These are phyloP conservation scores for Apocynum venetum DNA, from an alignment of 257 asterid genomes.

Conservation along the genomic window DNA sequence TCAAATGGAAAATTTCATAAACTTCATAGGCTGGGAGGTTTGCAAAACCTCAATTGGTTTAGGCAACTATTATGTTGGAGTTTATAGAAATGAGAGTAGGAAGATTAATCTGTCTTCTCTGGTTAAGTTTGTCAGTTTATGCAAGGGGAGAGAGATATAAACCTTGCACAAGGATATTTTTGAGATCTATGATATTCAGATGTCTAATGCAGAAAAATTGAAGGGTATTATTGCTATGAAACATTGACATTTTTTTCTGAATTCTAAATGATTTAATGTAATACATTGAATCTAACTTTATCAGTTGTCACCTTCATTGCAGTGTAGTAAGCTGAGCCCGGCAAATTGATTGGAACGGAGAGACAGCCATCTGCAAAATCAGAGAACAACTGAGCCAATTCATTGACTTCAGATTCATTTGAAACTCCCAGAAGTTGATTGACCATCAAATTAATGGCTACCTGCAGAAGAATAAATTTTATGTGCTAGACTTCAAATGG, in stretches of 20 bases:
- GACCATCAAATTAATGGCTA: constrained; percentile 86
- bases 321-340: constrained; percentile 80
- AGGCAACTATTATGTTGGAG: no score
- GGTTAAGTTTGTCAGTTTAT: no score
- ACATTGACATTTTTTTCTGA: background rate
- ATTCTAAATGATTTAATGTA: constrained; percentile 5
- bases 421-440: constrained; percentile 86
- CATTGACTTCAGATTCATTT: constrained; percentile 73
- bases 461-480: constrained; percentile 25
- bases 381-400: constrained; percentile 71
- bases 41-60: no score
- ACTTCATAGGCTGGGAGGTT: no score
- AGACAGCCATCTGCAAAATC: constrained; percentile 93
- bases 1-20: no score
- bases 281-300: constrained; percentile 1
- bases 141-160: no score
- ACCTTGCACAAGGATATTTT: background rate
- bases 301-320: constrained; percentile 73
- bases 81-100: no score
- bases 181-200: background rate
- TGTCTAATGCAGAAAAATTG: background rate
- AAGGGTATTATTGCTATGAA: background rate
- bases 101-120: no score
- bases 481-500: background rate
- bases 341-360: constrained; percentile 71